These are phyloP conservation scores for Heliamphora pulchella DNA, from an alignment of 179 eudicot genomes.

Conservation along the genomic window DNA sequence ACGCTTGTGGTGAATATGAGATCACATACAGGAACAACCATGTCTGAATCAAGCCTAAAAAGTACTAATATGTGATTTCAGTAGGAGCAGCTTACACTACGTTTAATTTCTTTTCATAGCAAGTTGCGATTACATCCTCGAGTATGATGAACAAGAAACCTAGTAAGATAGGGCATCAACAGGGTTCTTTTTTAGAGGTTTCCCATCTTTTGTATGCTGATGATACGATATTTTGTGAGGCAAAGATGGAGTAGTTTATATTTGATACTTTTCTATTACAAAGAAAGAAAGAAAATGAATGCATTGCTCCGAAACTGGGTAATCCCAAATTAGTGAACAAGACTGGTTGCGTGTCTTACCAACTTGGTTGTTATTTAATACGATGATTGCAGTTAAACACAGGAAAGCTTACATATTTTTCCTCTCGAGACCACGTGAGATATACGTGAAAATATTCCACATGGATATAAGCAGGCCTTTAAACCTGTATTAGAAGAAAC, in stretches of 20 bases:
- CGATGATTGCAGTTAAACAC: not conserved
- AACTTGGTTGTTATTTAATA: not conserved
- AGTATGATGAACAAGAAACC: not conserved
- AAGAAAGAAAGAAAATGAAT: not conserved
- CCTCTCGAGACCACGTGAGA: constrained; percentile 15
- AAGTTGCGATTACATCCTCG: not conserved
- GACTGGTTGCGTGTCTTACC: not conserved
- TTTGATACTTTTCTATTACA: not conserved
- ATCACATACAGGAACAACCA: not conserved
- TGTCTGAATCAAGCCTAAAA: not conserved
- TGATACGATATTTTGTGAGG: not conserved
- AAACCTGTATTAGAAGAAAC: constrained; percentile 8
- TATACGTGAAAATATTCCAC: constrained; percentile 11
- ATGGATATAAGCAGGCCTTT: constrained; percentile 17
- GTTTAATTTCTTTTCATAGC: not conserved
- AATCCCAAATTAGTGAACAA: not conserved
- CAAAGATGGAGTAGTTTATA: too few relatives aligned
- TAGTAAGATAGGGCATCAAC: too few relatives aligned
- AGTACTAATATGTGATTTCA: not conserved
- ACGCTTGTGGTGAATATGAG: not conserved
- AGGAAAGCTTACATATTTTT: constrained; percentile 12
- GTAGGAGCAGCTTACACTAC: too few relatives aligned
- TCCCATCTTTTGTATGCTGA: not conserved
- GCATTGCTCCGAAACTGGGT: too few relatives aligned
- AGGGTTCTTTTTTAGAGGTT: not conserved